Evolutionary conservation across 495 filamentous ascomycete genomes (phyloP), one percentile per base, ranked within the genome.

Genomic region (Penicillium verhagenii): DNA sequence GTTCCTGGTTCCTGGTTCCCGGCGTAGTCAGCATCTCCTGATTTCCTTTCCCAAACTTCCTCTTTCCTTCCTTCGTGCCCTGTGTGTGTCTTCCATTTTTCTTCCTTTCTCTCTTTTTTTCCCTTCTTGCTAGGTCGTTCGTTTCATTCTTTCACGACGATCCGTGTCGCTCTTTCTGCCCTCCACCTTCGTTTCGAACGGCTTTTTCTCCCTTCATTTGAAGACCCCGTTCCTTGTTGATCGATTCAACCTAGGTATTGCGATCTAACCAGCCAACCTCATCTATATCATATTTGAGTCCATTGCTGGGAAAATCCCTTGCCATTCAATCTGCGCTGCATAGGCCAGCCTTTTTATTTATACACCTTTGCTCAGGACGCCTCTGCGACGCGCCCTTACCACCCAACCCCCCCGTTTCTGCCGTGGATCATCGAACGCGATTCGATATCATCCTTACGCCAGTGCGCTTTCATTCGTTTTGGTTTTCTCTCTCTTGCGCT

Each of bases 101-200:
- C 52, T 49, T 48, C 20, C 40, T 25, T 42, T 49, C 43, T 48
- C 29, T 51, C 23, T 42, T 54, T 45, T 64, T 45, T 60, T 69
- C n/a, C n/a, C n/a, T n/a, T n/a, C 56, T 54, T 53, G 54, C 59
- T 35, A 63, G 61, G 64, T 68, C 68, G 66, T 53, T 70, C 71
- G 72, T 74, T 74, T 66, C 73, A 74, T 70, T 74, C 72, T 70
- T 75, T 75, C 59, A 71, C 70, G 68, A 64, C 67, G 66, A 63
- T 53, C 60, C 50, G 35, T 67, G 60, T 53, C 66, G 50, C 66
- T 67, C 66, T 52, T 66, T 69, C 57, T 54, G 21, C 25, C 25
- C 23, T 47, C 40, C 52, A 54, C 39, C 46, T 67, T 72, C 61
- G 55, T 53, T 69, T 71, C 54, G 61, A 60, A 60, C 70, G 62